These are phyloP conservation scores for Stephania japonica DNA, from an alignment of 164 flowering plant genomes.

Conservation along the genomic window DNA sequence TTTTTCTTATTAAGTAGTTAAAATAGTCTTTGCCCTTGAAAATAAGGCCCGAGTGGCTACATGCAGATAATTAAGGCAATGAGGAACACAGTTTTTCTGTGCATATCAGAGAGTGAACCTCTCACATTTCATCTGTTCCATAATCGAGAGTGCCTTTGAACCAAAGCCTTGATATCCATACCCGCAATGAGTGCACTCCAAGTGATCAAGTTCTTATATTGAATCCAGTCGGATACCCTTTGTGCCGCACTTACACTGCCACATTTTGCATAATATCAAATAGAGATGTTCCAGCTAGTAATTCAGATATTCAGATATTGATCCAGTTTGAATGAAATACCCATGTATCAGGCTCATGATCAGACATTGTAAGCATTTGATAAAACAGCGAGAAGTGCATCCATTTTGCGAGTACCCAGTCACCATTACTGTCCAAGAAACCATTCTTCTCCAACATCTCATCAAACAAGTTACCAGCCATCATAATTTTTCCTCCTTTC, in stretches of 20 bases:
- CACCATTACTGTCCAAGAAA: slow-evolving; percentile 25
- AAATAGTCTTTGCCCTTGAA: slow-evolving; percentile 18
- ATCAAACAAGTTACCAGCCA: slow-evolving; percentile 13
- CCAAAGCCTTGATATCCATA: slow-evolving; percentile 26
- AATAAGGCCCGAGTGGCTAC: slow-evolving; percentile 27
- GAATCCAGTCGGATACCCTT: slow-evolving; percentile 12
- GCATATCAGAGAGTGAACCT: slow-evolving; percentile 21
- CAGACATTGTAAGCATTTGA: slow-evolving; percentile 16
- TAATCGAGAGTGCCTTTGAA: slow-evolving; percentile 18
- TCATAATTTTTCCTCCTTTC: slow-evolving; percentile 17
- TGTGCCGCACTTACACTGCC: slow-evolving; percentile 30
- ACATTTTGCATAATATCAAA: slow-evolving; percentile 83
- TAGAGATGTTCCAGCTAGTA: slow-evolving; percentile 31
- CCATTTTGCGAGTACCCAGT: slow-evolving; percentile 21
- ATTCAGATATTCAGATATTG: slow-evolving; percentile 2
- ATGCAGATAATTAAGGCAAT: slow-evolving; percentile 24
- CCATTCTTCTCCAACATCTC: slow-evolving; percentile 16
- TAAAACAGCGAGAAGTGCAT: slow-evolving; percentile 18
- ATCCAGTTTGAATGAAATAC: slow-evolving; percentile 11
- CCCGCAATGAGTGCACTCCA: slow-evolving; percentile 26
- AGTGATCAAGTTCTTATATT: slow-evolving; percentile 9
- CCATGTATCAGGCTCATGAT: slow-evolving; percentile 23
- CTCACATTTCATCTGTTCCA: slow-evolving; percentile 18
- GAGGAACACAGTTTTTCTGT: slow-evolving; percentile 14
- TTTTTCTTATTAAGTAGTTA: slow-evolving; percentile 11